Conservation (phyloP, 495 filamentous ascomycete genomes). For the Xylaria intraflava region DNA sequence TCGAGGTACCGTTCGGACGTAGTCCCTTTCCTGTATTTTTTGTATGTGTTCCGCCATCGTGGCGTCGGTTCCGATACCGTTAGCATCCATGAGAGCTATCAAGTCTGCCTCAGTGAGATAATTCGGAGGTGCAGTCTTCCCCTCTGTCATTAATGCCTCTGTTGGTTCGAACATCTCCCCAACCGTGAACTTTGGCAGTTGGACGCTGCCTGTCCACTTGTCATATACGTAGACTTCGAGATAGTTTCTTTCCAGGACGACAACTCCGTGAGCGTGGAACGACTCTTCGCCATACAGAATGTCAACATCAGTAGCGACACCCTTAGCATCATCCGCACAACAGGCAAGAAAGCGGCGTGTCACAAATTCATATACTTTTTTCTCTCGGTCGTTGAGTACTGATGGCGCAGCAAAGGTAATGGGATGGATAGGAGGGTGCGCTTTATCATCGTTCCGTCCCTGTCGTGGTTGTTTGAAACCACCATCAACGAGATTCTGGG, state of each 20-base stretch:
- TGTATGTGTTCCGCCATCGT: constrained; percentile 98
- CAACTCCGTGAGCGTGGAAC: constrained; percentile 73
- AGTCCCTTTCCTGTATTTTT: constrained; percentile 84
- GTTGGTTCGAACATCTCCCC: constrained; percentile 82
- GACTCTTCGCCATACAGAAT: constrained; percentile 76
- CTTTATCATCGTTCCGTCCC: constrained; percentile 87
- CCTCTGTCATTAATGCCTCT: constrained; percentile 82
- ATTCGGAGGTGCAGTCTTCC: constrained; percentile 73
- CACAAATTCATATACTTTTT: constrained; percentile 86
- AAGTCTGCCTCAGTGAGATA: constrained; percentile 94
- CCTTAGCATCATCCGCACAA: constrained; percentile 90
- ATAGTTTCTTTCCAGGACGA: constrained; percentile 86
- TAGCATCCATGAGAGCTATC: constrained; percentile 97
- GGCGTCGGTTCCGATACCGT: constrained; percentile 96
- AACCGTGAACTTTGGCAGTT: constrained; percentile 68
- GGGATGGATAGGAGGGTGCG: constrained; percentile 95
- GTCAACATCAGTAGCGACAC: constrained; percentile 74
- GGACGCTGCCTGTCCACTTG: constrained; percentile 82
- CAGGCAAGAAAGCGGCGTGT: constrained; percentile 92
- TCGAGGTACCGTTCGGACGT: constrained; percentile 62
- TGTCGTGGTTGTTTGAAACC: constrained; percentile 74
- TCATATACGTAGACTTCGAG: constrained; percentile 95
- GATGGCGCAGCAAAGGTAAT: constrained; percentile 65
- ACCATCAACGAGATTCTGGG: constrained; percentile 69
- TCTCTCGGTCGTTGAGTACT: constrained; percentile 59